Base-by-base conservation (phyloP, 2,329 filamentous ascomycete genomes). In the Ophiostoma perfectum region DNA sequence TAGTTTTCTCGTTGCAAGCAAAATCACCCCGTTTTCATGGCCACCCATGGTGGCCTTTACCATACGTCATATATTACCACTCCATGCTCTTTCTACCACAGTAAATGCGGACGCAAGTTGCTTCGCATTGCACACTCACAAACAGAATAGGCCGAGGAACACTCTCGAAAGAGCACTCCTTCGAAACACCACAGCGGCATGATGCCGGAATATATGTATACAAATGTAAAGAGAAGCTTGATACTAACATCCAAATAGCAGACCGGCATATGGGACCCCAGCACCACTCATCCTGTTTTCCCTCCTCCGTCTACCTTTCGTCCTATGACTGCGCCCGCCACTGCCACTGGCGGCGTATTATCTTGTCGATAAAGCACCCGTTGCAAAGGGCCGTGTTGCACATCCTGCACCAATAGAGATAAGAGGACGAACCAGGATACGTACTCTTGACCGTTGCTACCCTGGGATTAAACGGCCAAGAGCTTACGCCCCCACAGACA, bases 361-460 rank as follows among this genome's bases (percentile, higher is more conserved):
- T 14, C 5, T 64, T 45, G 27, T 5, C 18, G 12, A 60, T 0
- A 14, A 27, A 62, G 18, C 66, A 69, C 16, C 9, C 5, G 12
- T 27, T 49, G 62, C 68, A 69, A 36, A 69, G 47, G 4, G 63
- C 12, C 7, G 44, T 36, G 8, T 66, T 12, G 16, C 68, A 69
- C 39, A 14, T 52, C 7, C 49, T 18, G 9, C 68, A 69, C 12
- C 49, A 65, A 16, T 64, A 65, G 12, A 64, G 41, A 18, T 45
- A 16, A 7, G 38, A 5, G 41, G 0, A 18, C n/a, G n/a, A 45
- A 27, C 27, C 2, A 27, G 27, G 27, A 27, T 1, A 27, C 27
- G 27, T 27, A 27, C 27, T 27, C 27, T 27, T 27, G 27, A 27
- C 27, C 27, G 27, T 27, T 27, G 27, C 27, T 27, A 27, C 27